A percentile compares a stretch with the other conserved stretches of the same genome.
Conservation (phyloP, 192 early-diverging fungal genomes). For the Podila epigama region DNA sequence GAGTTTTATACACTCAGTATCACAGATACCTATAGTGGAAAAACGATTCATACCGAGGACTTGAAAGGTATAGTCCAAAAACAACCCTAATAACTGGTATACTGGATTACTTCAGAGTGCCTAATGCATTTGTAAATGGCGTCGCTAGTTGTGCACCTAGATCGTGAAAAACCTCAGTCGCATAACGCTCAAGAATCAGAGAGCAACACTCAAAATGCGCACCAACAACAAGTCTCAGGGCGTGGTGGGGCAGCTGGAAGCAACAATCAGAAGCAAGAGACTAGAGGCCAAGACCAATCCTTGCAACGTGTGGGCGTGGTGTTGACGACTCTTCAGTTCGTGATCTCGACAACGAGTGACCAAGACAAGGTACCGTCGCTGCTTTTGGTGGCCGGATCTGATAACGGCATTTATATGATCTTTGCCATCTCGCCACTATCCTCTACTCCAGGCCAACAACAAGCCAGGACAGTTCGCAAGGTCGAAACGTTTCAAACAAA, state of each 20-base stretch:
- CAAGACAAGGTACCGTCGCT: conserved; percentile 37
- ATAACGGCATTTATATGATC: conserved; percentile 31
- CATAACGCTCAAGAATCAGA: background rate
- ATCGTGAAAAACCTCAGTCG: conserved; percentile 14
- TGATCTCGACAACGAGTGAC: conserved; percentile 34
- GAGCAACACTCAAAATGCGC: background rate
- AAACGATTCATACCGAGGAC: conserved; percentile 32
- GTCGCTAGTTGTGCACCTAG: conserved; percentile 25
- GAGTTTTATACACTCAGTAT: conserved; percentile 39
- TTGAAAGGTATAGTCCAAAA: conserved; percentile 45
- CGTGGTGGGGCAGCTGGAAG: too few relatives aligned
- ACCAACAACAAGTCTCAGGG: background rate
- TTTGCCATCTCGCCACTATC: conserved; percentile 17
- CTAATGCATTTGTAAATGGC: too few relatives aligned
- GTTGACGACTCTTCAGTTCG: conserved; percentile 27
- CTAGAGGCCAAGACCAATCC: background rate
- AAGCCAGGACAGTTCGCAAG: conserved; percentile 6
- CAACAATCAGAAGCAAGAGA: background rate
- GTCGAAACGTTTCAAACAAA: conserved; percentile 46
- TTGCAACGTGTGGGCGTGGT: conserved; percentile 34
- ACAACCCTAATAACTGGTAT: too few relatives aligned
- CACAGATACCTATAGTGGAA: conserved; percentile 18
- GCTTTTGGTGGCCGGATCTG: conserved; percentile 31
- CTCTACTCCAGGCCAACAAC: background rate
- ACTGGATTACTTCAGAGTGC: too few relatives aligned